Conservation (phyloP, 176 grass and related monocot genomes). For the Neostapfia colusana region DNA sequence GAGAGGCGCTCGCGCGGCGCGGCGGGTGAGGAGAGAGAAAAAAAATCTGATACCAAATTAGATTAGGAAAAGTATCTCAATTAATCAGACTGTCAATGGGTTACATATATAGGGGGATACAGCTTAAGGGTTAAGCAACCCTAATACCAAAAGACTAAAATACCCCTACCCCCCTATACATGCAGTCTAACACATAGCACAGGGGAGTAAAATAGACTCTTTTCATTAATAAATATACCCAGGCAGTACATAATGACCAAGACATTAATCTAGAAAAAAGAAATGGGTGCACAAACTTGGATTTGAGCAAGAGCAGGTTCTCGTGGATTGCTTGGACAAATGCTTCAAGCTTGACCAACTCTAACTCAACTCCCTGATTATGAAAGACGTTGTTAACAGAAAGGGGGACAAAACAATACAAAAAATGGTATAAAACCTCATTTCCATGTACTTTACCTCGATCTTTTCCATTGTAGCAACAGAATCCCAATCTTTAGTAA, state of each 20-base stretch:
- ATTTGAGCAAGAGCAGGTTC: slow-evolving; percentile 56
- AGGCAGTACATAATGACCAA: neutral
- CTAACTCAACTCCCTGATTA: slow-evolving; percentile 71
- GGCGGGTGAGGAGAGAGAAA: too few relatives aligned
- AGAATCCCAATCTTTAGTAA: slow-evolving; percentile 67
- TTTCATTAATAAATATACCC: too few relatives aligned
- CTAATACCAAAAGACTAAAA: too few relatives aligned
- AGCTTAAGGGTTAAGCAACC: too few relatives aligned
- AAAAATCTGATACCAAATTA: too few relatives aligned
- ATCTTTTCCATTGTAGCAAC: slow-evolving; percentile 73
- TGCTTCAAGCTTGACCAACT: slow-evolving; percentile 73
- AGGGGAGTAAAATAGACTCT: too few relatives aligned
- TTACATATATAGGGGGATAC: too few relatives aligned
- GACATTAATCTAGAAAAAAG: slow-evolving; percentile 20
- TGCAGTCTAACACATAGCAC: too few relatives aligned
- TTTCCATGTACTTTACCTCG: slow-evolving; percentile 49
- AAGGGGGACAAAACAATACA: neutral
- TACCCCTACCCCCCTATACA: too few relatives aligned
- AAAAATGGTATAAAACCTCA: neutral
- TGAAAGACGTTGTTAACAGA: slow-evolving; percentile 22
- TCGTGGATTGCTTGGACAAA: slow-evolving; percentile 58
- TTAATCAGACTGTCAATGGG: too few relatives aligned
- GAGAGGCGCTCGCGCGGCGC: too few relatives aligned
- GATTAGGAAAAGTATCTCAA: too few relatives aligned
- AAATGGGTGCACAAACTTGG: slow-evolving; percentile 49